phyloP scores from a whole-genome alignment of 1,284 basidiomycete genomes.

The Sporisorium sorghi region DNA sequence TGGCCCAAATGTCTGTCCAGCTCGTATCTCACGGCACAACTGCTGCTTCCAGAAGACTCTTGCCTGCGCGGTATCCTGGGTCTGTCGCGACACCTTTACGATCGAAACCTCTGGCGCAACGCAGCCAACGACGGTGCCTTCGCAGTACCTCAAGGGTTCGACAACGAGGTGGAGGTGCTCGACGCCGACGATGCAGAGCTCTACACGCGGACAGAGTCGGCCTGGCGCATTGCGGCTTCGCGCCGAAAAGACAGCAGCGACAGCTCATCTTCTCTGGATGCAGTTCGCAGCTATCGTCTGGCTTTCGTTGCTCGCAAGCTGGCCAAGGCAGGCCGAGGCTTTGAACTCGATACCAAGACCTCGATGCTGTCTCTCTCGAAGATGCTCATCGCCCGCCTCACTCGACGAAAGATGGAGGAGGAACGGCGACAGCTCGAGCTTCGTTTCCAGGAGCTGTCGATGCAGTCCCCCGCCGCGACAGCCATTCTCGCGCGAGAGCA shows the following conservation, averaged over 20 bases:
- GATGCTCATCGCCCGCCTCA: constrained; percentile 77
- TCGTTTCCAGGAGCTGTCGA: constrained; percentile 72
- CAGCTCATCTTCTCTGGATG: constrained; percentile 71
- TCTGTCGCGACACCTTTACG: constrained; percentile 41
- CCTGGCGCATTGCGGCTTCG: constrained; percentile 74
- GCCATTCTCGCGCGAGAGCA: constrained; percentile 19
- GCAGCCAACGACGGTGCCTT: constrained; percentile 21
- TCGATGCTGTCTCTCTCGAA: constrained; percentile 74
- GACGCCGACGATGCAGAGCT: constrained; percentile 51
- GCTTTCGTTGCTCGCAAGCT: constrained; percentile 79
- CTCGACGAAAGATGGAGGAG: constrained; percentile 78
- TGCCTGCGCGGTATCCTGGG: constrained; percentile 85
- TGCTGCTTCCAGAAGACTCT: constrained; percentile 92
- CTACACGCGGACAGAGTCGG: constrained; percentile 31
- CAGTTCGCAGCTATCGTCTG: constrained; percentile 75
- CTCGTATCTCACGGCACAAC: constrained; percentile 72
- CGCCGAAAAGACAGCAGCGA: constrained; percentile 81
- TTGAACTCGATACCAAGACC: constrained; percentile 74
- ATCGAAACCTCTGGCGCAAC: constrained; percentile 32
- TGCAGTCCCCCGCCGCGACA: constrained; percentile 8
- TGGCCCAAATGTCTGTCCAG: constrained; percentile 37
- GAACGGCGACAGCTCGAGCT: constrained; percentile 61
- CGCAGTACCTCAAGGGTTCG: constrained; percentile 56
- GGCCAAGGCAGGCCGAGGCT: constrained; percentile 79
- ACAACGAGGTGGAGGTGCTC: constrained; percentile 68